phyloP scores from a whole-genome alignment of 345 rosid species.

The Brassica rapa region DNA sequence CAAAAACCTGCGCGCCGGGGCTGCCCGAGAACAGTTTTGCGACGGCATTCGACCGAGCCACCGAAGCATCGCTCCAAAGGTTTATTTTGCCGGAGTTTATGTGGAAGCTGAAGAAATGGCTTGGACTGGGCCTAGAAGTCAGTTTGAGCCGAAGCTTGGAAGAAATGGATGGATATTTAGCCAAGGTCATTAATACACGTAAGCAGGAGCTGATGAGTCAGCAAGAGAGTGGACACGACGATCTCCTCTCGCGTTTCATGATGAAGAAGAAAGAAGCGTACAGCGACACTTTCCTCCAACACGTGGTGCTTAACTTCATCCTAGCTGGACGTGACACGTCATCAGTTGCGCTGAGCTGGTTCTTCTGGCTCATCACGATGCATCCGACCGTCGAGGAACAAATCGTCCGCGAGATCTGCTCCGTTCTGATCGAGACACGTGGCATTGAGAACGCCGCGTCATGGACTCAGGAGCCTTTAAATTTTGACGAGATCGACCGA shows the following conservation, averaged over 20 bases:
- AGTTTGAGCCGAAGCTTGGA: conserved; percentile 57
- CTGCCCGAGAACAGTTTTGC: conserved; percentile 67
- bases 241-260: conserved; percentile 71
- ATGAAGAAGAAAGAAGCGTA: conserved; percentile 73
- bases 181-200: conserved; percentile 62
- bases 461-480: conserved; percentile 59
- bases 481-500: conserved; percentile 64
- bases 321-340: conserved; percentile 88
- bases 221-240: conserved; percentile 48
- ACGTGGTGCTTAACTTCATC: conserved; percentile 75
- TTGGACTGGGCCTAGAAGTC: conserved; percentile 66
- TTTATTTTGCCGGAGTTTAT: conserved; percentile 63
- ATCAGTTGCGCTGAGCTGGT: conserved; percentile 76
- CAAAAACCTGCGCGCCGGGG: conserved; percentile 53
- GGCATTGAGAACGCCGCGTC: conserved; percentile 39
- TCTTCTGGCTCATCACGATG: conserved; percentile 62
- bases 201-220: conserved; percentile 52
- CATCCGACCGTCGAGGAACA: conserved; percentile 62
- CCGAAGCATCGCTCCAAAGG: conserved; percentile 70
- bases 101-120: conserved; percentile 66
- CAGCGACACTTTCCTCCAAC: conserved; percentile 60
- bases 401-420: conserved; percentile 58
- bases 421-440: conserved; percentile 60
- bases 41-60: conserved; percentile 70
- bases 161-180: conserved; percentile 55